Evolutionary conservation across 1,284 basidiomycete genomes (phyloP), one percentile per base, ranked within the genome.

Genomic region (Trametes hirsuta): DNA sequence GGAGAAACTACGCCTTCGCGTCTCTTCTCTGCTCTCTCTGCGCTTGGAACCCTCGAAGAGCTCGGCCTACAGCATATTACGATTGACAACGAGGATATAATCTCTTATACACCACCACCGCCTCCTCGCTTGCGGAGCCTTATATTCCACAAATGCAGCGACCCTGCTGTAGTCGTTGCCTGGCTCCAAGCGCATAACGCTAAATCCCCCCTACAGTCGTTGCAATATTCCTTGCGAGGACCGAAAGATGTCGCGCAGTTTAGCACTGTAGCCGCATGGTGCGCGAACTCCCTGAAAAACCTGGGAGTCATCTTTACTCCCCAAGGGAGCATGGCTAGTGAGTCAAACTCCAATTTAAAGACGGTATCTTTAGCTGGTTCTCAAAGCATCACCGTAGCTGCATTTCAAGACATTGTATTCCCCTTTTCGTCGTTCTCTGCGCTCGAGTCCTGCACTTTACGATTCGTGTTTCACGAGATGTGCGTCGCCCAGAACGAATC

Each of bases 381-480:
- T 18, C 6, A 35, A 18, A 3, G 1, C 18, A n/a, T 2, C 9
- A 11, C 18, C 35, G 39, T 42, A 55, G 37, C n/a, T 15, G 40
- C 49, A 3, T 61, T 69, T 35, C n/a, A 48, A 10, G 60, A 55
- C 1, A 36, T 48, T 6, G 55, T 53, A 4, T 59, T 71, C 30
- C 59, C 52, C 2, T 54, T 70, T 3, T 24, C 36, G 3, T 9
- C 49, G 12, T 69, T 65, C 48, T 22, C 40, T 1, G 54, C 42
- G 6, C 55, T 72, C 2, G 65, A 60, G n/a, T 36, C 55, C 10
- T 68, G 68, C 47, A 51, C 37, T 5, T 41, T 72, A 5, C 54
- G 55, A 1, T 66, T 72, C 52, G 58, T 61, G 15, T 57, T 68
- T 47, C 61, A 58, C 24, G 71, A 70, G 59, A 72, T 72, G 71